Conservation (phyloP, 192 early-diverging fungal genomes). For the Coemansia sp. region DNA sequence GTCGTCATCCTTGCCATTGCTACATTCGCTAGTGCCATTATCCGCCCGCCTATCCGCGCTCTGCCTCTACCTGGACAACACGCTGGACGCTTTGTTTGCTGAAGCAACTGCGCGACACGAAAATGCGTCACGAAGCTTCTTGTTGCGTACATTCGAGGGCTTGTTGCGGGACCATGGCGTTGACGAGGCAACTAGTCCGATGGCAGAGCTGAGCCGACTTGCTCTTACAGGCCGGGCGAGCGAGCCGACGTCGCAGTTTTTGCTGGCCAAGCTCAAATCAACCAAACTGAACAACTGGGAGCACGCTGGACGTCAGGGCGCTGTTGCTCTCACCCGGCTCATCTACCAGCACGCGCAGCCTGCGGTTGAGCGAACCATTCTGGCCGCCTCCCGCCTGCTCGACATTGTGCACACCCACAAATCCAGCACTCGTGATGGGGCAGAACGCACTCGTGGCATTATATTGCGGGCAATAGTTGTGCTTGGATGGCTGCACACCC, state of each 20-base stretch:
- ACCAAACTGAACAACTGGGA: slow-evolving; percentile 38
- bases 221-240: slow-evolving; percentile 40
- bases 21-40: slow-evolving; percentile 19
- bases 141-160: slow-evolving; percentile 20
- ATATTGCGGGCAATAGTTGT: slow-evolving; percentile 27
- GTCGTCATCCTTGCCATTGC: slow-evolving; percentile 12
- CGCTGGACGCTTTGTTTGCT: slow-evolving; percentile 12
- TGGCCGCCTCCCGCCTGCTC: slow-evolving; percentile 21
- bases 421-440: neutral
- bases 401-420: slow-evolving; percentile 10
- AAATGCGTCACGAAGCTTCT: slow-evolving; percentile 21
- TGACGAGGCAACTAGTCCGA: slow-evolving; percentile 41
- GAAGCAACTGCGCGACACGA: slow-evolving; percentile 22
- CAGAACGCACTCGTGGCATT: neutral
- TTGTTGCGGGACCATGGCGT: slow-evolving; percentile 46
- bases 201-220: slow-evolving; percentile 31
- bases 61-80: slow-evolving; percentile 28
- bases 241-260: slow-evolving; percentile 47
- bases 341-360: slow-evolving; percentile 37
- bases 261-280: slow-evolving; percentile 39
- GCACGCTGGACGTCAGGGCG: slow-evolving; percentile 34
- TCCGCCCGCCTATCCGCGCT: slow-evolving; percentile 35
- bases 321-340: slow-evolving; percentile 22
- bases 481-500: slow-evolving; percentile 34
- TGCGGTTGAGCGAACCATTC: slow-evolving; percentile 30